phyloP scores from a whole-genome alignment of 768 basidiomycete species.

The Agrocybe pediades region DNA sequence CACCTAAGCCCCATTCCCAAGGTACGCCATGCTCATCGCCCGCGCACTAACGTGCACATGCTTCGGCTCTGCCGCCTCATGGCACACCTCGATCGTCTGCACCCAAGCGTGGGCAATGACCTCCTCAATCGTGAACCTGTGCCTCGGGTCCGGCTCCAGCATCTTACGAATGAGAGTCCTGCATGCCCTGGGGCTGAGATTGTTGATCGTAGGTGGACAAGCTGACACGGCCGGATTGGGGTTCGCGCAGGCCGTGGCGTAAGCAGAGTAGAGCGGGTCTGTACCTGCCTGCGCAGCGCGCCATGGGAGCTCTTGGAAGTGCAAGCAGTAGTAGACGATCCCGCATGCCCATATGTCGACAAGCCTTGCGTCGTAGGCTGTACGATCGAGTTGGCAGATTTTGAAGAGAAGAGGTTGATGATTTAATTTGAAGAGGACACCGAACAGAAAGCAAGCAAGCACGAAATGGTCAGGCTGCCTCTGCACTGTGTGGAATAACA shows the following conservation, averaged over 20 bases:
- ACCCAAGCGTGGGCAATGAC: constrained; percentile 81
- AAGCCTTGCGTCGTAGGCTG: constrained; percentile 95
- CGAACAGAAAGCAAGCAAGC: constrained; percentile 18
- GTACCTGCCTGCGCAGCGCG: constrained; percentile 79
- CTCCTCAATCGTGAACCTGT: constrained; percentile 76
- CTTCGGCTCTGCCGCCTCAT: constrained; percentile 58
- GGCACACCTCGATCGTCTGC: constrained; percentile 79
- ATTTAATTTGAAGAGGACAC: background rate
- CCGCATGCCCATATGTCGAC: constrained; percentile 99
- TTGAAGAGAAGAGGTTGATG: background rate
- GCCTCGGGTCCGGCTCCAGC: constrained; percentile 92
- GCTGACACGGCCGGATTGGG: constrained; percentile 43
- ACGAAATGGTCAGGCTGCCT: constrained; percentile 32
- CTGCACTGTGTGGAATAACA: constrained; percentile 19
- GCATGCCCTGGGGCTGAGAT: constrained; percentile 85
- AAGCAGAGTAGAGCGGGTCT: constrained; percentile 82
- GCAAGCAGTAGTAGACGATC: constrained; percentile 97
- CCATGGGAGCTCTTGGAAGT: constrained; percentile 98
- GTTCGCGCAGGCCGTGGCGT: constrained; percentile 60
- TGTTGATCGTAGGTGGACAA: constrained; percentile 77
- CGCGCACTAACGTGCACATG: constrained; percentile 75
- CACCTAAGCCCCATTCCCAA: constrained; percentile 19
- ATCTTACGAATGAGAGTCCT: constrained; percentile 84
- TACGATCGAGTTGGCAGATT: constrained; percentile 1
- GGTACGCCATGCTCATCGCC: constrained; percentile 56